Evolutionary conservation across 805 yeast species (phyloP).

Genomic region (Ogataea ramenticola): DNA sequence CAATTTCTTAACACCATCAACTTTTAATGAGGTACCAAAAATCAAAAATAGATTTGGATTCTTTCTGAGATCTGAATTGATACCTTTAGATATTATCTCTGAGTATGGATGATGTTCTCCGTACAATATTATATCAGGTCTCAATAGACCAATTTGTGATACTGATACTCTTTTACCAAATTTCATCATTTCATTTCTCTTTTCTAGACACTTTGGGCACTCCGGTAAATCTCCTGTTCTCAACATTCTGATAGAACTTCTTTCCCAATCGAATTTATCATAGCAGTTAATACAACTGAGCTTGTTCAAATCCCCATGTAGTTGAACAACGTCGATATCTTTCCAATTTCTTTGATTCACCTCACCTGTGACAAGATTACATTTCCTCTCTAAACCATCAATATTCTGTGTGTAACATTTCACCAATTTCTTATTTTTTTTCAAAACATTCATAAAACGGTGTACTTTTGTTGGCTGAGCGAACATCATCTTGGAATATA

Average conservation of each 20-base stretch:
- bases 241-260: constrained; percentile 37
- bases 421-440: constrained; percentile 57
- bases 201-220: constrained; percentile 61
- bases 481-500: constrained; percentile 52
- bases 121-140: constrained; percentile 88
- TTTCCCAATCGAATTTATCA: constrained; percentile 53
- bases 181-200: constrained; percentile 46
- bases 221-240: constrained; percentile 65
- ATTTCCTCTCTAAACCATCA: constrained; percentile 72
- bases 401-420: constrained; percentile 94
- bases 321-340: constrained; percentile 69
- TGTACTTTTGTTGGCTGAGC: constrained; percentile 87
- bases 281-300: constrained; percentile 73
- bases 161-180: constrained; percentile 73
- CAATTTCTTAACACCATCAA: constrained; percentile 77
- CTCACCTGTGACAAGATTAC: constrained; percentile 57
- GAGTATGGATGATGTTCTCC: constrained; percentile 92
- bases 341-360: constrained; percentile 50
- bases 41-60: constrained; percentile 78
- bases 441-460: constrained; percentile 54
- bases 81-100: constrained; percentile 67
- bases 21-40: constrained; percentile 89
- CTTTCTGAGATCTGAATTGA: constrained; percentile 55
- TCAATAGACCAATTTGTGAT: constrained; percentile 62
- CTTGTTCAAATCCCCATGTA: constrained; percentile 82